phyloP scores from a whole-genome alignment of 2,329 filamentous ascomycete genomes.

The Stromatinia cepivora region DNA sequence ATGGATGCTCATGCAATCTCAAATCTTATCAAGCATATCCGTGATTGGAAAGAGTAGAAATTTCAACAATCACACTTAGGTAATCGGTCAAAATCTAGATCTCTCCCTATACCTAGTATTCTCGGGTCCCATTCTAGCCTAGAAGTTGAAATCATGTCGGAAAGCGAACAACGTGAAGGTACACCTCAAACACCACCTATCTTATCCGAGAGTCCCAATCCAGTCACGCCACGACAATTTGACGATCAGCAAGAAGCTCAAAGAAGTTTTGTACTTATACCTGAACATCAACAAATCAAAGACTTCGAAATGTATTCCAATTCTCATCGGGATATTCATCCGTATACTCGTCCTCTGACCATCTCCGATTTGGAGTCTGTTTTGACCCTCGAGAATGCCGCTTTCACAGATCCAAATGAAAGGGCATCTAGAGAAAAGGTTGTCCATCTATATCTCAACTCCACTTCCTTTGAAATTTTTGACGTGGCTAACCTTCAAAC shows the following conservation, averaged over 20 bases:
- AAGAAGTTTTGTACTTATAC: constrained; percentile 33
- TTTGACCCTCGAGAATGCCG: constrained; percentile 55
- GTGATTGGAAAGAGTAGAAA: neutral
- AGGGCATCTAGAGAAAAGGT: constrained; percentile 57
- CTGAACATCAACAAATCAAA: constrained; percentile 32
- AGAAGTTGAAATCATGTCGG: constrained; percentile 17
- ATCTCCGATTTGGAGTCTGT: constrained; percentile 63
- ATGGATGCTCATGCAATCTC: neutral
- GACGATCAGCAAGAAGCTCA: constrained; percentile 22
- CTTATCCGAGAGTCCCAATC: constrained; percentile 30
- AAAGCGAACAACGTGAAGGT: constrained; percentile 12
- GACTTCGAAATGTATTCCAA: constrained; percentile 42
- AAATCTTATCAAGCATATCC: neutral
- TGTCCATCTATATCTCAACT: constrained; percentile 29
- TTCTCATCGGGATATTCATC: constrained; percentile 54
- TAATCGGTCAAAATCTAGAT: constrained; percentile 9
- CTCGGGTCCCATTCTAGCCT: neutral
- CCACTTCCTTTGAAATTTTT: constrained; percentile 17
- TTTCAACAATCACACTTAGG: neutral
- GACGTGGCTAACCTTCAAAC: constrained; percentile 42
- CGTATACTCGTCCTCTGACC: constrained; percentile 73
- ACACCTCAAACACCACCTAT: constrained; percentile 24
- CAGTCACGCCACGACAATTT: constrained; percentile 24
- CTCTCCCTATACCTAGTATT: neutral
- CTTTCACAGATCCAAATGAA: constrained; percentile 52